Base-by-base conservation (phyloP, 306 rosid genomes). In the Rosa lucieae region DNA sequence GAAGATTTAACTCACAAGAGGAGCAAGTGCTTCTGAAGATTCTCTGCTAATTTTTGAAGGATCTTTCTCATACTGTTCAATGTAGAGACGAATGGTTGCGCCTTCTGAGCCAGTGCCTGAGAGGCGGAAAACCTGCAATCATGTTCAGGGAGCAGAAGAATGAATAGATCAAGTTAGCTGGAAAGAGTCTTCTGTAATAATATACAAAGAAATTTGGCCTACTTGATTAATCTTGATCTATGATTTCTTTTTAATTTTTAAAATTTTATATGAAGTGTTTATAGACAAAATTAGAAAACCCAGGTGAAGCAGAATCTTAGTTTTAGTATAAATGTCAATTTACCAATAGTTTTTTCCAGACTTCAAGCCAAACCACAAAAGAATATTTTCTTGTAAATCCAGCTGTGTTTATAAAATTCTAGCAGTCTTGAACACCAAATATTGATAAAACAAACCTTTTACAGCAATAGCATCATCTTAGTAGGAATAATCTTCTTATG, bases 31-130 rank as follows among this genome's bases (percentile, higher is more conserved):
- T 14, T 95, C 98, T 75, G 87, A 88, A 78, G 97, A 95, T 68
- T 90, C 95, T 88, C 97, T 89, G 48, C 94, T 89, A 44, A 69
- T 95, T 80, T 93, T 93, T 62, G 97, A 93, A 56, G 97, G 82
- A 86, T 95, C 96, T 79, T 95, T 95, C 86, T 93, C 99, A 51
- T 95, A 93, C 84, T 95, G 99, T 88, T 95, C 98, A 74, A 95
- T 93, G 87, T 95, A 95, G 74, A 95, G 93, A 59, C 98, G 90
- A 80, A 95, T 95, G 66, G 98, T 95, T 46, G 99, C 99, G 10
- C 99, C 99, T 77, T 89, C 98, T 18, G 98, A 95, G 76, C 99
- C 99, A 77, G 99, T 95, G 85, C 99, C 99, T 11, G 99, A 95
- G 77, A 93, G 96, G 43, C 99, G 97, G 94, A 93, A 95, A 74